Conservation (phyloP, 1,284 basidiomycete species). For the Leccinum subrobustum region DNA sequence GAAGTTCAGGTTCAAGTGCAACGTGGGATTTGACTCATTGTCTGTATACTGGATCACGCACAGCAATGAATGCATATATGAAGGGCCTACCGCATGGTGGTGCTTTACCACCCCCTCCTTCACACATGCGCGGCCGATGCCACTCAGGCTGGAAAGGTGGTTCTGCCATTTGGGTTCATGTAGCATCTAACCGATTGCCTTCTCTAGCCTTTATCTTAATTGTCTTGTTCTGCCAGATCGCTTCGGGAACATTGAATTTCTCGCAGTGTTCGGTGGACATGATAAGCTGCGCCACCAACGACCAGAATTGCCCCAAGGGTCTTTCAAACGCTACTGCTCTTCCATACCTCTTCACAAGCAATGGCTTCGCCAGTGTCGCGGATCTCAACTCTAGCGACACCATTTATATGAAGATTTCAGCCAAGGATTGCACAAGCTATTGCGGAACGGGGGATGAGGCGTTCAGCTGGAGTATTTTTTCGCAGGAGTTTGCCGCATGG, state of each 20-base stretch:
- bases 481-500: too few relatives aligned
- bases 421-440: too few relatives aligned
- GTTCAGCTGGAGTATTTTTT: too few relatives aligned
- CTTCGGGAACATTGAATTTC: conserved; percentile 4
- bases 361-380: neutral
- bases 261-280: conserved; percentile 11
- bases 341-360: conserved; percentile 15
- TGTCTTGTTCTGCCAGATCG: neutral
- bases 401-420: too few relatives aligned
- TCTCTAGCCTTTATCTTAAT: conserved; percentile 8
- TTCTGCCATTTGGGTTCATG: neutral
- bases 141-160: conserved; percentile 9
- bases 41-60: neutral
- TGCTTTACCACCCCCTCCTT: neutral
- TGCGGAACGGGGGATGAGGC: too few relatives aligned
- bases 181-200: conserved; percentile 7
- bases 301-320: neutral
- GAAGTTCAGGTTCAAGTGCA: too few relatives aligned
- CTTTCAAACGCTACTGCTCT: conserved; percentile 16
- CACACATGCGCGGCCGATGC: neutral
- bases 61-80: neutral
- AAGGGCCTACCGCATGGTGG: neutral
- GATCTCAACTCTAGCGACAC: too few relatives aligned
- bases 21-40: too few relatives aligned
- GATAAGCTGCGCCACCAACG: conserved; percentile 8